These are phyloP conservation scores for Bipolaris oryzae DNA, from an alignment of 2,329 filamentous ascomycete genomes.

Conservation along the genomic window DNA sequence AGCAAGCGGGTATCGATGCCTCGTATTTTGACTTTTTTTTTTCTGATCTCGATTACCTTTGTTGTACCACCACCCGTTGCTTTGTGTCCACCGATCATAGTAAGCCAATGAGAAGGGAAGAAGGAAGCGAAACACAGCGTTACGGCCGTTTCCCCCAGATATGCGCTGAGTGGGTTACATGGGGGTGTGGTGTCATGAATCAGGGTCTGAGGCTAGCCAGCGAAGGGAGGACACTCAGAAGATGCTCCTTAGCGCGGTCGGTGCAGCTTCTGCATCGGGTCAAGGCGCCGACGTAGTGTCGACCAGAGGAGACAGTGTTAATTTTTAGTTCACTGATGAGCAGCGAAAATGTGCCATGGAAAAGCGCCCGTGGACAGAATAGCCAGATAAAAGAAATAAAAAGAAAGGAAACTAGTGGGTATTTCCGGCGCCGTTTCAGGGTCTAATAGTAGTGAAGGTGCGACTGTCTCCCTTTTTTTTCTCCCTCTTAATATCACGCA, in stretches of 20 bases:
- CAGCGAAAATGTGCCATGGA: too few species aligned
- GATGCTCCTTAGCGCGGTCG: neutral
- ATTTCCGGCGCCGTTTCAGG: too few species aligned
- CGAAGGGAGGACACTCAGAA: neutral
- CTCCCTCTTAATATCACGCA: too few species aligned
- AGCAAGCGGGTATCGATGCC: neutral
- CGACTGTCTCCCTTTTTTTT: too few species aligned
- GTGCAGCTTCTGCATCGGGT: neutral
- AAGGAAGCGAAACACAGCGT: too few species aligned
- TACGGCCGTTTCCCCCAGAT: neutral
- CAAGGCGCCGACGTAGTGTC: neutral
- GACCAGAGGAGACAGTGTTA: neutral
- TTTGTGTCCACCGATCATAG: neutral
- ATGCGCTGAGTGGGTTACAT: neutral
- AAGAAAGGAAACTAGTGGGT: too few species aligned
- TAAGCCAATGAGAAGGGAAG: too few species aligned
- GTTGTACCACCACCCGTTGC: neutral
- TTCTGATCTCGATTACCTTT: neutral
- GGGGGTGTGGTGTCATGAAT: neutral
- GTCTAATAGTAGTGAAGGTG: too few species aligned
- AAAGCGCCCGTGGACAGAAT: too few species aligned
- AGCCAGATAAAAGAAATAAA: too few species aligned
- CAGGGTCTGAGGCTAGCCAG: neutral
- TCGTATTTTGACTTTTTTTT: neutral
- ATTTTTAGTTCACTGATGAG: neutral